Evolutionary conservation across 805 yeast genomes (phyloP), one percentile per base, ranked within the genome.

Genomic region (Jamesozyma spencerorum): DNA sequence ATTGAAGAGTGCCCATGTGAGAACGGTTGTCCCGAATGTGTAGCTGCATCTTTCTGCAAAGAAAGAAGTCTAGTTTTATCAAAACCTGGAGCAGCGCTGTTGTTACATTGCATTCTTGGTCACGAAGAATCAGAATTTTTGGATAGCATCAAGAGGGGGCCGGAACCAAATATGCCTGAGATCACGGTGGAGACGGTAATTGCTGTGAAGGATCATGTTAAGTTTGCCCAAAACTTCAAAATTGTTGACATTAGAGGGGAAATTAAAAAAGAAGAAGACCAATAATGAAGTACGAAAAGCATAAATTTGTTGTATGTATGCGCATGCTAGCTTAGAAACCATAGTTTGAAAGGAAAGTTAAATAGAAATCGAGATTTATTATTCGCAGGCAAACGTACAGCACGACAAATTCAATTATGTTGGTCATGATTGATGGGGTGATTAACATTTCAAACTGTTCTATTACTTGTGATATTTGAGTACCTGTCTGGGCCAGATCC

Each of bases 41-140:
- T 87, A n/a, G 84, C 92, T 2, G 81, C 85, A 1, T 65, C 84
- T 0, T 75, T 74, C 39, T 92, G 98, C 62, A 76, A 78, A 41
- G 98, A 92, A 60, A 73, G 74, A 48, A 78, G 81, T 54, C 64
- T 81, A 40, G 97, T 92, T 5, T 64, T 90, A 47, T 86, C 97
- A 0, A 92, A 90, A 52, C 81, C 83, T 11, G 97, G 92, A 0
- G 86, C 95, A 0, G 62, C 74, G 12, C 69, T 90, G 2, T 75
- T 90, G 5, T 51, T 88, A 13, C 77, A 80, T 13, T 54, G 68
- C 13, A 66, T 92, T 4, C 54, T 80, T 22, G 88, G 85, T 0
- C 63, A 69, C 22, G 66, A 70, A 22, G 64, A 65, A 18, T 47
- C 49, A 10, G 38, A 36, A 2, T 60, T 55, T 37, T 34, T 50